phyloP scores from a whole-genome alignment of 2,329 filamentous ascomycete genomes.

The Rutstroemia sp. region DNA sequence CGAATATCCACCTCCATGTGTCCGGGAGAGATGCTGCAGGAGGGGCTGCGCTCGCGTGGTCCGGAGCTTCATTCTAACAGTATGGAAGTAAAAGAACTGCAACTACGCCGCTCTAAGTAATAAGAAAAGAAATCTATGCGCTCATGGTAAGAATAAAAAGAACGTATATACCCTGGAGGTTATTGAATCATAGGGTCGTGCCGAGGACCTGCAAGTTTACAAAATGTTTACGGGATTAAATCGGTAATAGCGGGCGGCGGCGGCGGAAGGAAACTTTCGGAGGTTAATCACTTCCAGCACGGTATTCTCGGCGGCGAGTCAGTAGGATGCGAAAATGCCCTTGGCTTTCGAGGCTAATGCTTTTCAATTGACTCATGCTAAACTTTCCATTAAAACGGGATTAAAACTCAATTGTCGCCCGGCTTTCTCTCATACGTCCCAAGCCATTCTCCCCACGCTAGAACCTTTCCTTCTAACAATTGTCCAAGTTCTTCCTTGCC shows the following conservation, averaged over 20 bases:
- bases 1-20: neutral
- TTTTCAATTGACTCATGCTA: neutral
- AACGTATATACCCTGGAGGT: neutral
- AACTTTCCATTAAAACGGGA: neutral
- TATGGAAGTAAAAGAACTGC: neutral
- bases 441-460: neutral
- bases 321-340: neutral
- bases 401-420: neutral
- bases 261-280: neutral
- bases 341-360: too few relatives aligned
- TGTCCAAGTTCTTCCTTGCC: neutral
- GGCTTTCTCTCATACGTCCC: neutral
- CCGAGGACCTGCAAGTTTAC: too few relatives aligned
- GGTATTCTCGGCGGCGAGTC: neutral
- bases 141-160: neutral
- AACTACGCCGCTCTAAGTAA: neutral
- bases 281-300: neutral
- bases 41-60: neutral
- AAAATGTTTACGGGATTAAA: neutral
- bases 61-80: conserved; percentile 4
- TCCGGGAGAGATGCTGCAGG: neutral
- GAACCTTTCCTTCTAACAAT: neutral
- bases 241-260: neutral
- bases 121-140: neutral
- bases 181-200: too few relatives aligned